phyloP scores from a whole-genome alignment of 2,329 filamentous ascomycete species.

The Ramularia collo-cygni region DNA sequence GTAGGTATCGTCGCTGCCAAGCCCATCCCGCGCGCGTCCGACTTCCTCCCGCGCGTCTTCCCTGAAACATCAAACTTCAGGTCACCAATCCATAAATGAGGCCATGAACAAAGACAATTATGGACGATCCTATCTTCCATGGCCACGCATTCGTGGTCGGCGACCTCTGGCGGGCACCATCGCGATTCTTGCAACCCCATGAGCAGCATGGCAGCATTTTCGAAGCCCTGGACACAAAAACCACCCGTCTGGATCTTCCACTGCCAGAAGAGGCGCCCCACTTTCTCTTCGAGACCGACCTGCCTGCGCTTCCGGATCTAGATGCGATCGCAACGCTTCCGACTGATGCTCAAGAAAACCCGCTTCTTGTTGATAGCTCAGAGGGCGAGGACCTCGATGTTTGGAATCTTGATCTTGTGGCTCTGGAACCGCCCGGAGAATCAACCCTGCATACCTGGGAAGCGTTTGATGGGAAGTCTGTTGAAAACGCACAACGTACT shows the following conservation, averaged over 20 bases:
- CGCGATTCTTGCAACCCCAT: slow-evolving; percentile 2
- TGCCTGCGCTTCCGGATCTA: slow-evolving; percentile 30
- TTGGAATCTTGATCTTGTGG: slow-evolving; percentile 30
- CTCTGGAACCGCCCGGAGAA: slow-evolving; percentile 27
- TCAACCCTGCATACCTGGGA: slow-evolving; percentile 61
- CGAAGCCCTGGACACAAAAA: slow-evolving; percentile 4
- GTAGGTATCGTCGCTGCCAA: no score
- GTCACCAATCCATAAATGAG: not conserved
- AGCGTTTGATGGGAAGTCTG: slow-evolving; percentile 40
- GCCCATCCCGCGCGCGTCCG: no score
- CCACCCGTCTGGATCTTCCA: not conserved
- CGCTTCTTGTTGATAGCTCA: no score
- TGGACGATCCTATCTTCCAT: slow-evolving; percentile 10
- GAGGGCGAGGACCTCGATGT: slow-evolving; percentile 29
- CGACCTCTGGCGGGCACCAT: slow-evolving; percentile 17
- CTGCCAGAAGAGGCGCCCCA: slow-evolving; percentile 2
- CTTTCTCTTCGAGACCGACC: slow-evolving; percentile 9
- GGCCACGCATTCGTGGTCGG: slow-evolving; percentile 20
- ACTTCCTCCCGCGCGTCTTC: no score
- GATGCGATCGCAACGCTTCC: slow-evolving; percentile 26
- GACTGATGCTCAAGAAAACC: no score
- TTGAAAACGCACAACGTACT: slow-evolving; percentile 34
- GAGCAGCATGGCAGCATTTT: slow-evolving; percentile 13
- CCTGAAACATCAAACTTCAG: not conserved
- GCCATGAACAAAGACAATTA: not conserved